Base-by-base conservation (phyloP, 768 basidiomycete species). In the Gloeophyllum trabeum region DNA sequence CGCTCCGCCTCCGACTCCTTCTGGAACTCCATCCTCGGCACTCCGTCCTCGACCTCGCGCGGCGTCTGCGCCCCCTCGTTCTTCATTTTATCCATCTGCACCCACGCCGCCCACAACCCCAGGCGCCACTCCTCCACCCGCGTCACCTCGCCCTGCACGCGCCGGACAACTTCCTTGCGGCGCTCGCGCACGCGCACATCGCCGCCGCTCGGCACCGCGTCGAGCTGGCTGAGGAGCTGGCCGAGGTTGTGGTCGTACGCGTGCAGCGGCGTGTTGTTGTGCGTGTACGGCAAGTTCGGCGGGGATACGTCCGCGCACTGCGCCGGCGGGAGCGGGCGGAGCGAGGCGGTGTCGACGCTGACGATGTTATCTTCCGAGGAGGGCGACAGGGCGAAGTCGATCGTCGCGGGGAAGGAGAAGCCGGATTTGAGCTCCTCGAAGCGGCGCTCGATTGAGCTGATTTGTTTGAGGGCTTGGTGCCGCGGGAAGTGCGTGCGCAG, bases 151-250 rank as follows among this genome's bases (percentile, higher is more conserved):
- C 51, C 49, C 61, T 87, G 85, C 14, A 88, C 73, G 36, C 52
- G 54, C 48, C 66, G 63, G 35, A 81, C 82, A 2, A 79, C 61
- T 3, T 58, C 54, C 49, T 75, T 65, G 40, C 86, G 59, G 45
- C 50, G 57, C 23, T 62, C 60, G 37, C 84, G 60, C 5, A 89
- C 70, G 0, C 56, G 59, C 47, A 58, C 57, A 39, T 75, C 67
- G 0, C 83, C 83, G 48, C 67, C 70, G 48, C 76, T 81, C 50
- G 82, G 74, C 18, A 88, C 69, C 0, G 69, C 75, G 49, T 88
- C 85, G 7, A 88, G 71, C 47, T 67, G 67, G 36, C 71, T 66
- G n/a, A 88, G 64, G 10, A 88, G 58, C 30, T 72, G 73, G 43
- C 71, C 71, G 24, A 87, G 66, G 35, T 67, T 62, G 49, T 86